Evolutionary conservation across 169 alveolate genomes (phyloP), one percentile per base, ranked within the genome.

Genomic region (Plasmodium knowlesi): DNA sequence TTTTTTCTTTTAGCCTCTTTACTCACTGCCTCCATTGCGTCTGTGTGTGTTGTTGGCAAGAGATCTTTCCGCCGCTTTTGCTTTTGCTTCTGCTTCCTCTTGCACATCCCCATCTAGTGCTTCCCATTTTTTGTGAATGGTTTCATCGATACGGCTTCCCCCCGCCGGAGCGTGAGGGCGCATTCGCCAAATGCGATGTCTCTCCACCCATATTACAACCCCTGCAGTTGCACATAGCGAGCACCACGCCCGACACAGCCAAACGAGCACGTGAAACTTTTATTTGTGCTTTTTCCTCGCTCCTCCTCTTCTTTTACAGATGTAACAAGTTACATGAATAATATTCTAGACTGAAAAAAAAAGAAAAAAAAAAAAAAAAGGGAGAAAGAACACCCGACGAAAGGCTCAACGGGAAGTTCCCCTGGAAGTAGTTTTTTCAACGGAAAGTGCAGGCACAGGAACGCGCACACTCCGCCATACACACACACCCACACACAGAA

Each of bases 271-370:
- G 37, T 10, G 9, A 25, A 67, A 67, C 14, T 9, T 9, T 67
- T 67, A 19, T 1, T 67, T 37, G 37, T 10, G 43, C 46, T 78
- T 78, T n/a, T n/a, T n/a, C n/a, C n/a, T n/a, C n/a, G n/a, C n/a
- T n/a, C n/a, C n/a, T 78, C 71, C 73, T 72, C 82, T 71, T n/a
- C 79, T 88, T 78, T 79, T 88, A 28, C 89, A 88, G 94, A 88
- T 57, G 14, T 88, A 79, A 30, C 79, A 83, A 88, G 57, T 32
- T 88, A 61, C 19, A 88, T 86, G 32, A 79, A 76, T 39, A 76
- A 88, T 39, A 88, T 88, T 37, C 53, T 88, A 57, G 94, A 88
- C 43, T 88, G 74, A 88, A n/a, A n/a, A n/a, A n/a, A n/a, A n/a
- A n/a, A n/a, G n/a, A n/a, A n/a, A n/a, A n/a, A n/a, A n/a, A n/a